These are phyloP conservation scores for Boletus subparvulus DNA, from an alignment of 768 basidiomycete species.

Conservation along the genomic window DNA sequence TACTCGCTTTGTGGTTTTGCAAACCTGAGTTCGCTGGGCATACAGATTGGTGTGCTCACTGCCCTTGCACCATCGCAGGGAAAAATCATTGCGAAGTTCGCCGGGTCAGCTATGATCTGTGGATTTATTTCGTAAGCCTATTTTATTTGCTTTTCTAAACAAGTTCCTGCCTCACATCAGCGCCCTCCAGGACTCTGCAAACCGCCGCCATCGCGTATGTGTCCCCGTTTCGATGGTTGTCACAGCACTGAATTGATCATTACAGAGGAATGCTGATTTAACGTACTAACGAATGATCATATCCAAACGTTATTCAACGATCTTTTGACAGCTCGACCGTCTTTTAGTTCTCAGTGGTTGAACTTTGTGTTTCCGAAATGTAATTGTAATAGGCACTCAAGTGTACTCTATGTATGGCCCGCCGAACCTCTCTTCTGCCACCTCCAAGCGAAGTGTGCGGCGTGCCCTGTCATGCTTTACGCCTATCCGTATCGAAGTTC, in stretches of 20 bases:
- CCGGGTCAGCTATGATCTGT: slow-evolving; percentile 66
- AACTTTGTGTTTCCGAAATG: neutral
- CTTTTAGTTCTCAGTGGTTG: neutral
- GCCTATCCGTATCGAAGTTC: neutral
- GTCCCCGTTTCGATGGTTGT: neutral
- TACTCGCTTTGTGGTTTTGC: slow-evolving; percentile 93
- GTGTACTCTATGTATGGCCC: neutral
- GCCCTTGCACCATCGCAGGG: slow-evolving; percentile 68
- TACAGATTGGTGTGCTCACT: slow-evolving; percentile 76
- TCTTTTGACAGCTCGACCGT: neutral
- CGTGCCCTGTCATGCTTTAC: neutral
- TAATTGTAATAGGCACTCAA: neutral
- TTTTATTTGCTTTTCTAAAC: neutral
- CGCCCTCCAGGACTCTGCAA: slow-evolving; percentile 43
- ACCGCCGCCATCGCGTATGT: slow-evolving; percentile 60
- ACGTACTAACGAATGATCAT: slow-evolving; percentile 18
- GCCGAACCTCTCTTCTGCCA: neutral
- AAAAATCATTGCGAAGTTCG: slow-evolving; percentile 68
- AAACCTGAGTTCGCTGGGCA: slow-evolving; percentile 82
- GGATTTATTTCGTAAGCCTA: slow-evolving; percentile 56
- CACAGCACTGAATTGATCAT: slow-evolving; percentile 17
- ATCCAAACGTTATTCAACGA: neutral
- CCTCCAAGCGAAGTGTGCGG: neutral
- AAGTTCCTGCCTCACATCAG: neutral
- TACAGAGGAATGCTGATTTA: slow-evolving; percentile 49